These are phyloP conservation scores for Aspergillus transmontanensis DNA, from an alignment of 2,329 filamentous ascomycete genomes.

Conservation along the genomic window DNA sequence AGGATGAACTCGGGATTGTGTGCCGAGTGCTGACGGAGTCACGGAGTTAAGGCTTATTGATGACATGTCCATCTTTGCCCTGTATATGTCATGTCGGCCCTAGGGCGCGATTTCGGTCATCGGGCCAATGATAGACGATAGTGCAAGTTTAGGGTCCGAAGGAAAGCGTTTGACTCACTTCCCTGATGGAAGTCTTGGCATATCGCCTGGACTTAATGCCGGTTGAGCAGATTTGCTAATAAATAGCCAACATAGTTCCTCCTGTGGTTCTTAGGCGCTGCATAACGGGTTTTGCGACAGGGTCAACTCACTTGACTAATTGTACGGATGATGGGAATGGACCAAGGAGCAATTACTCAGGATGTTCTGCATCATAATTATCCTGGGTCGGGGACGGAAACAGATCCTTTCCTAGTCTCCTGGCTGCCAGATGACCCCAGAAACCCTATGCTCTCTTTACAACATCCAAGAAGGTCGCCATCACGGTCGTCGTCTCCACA, in stretches of 20 bases:
- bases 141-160: neutral
- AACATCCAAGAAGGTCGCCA: neutral
- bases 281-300: neutral
- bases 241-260: neutral
- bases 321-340: neutral
- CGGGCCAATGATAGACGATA: neutral
- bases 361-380: conserved; percentile 3
- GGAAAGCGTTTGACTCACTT: neutral
- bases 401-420: conserved; percentile 2
- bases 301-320: neutral
- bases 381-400: conserved; percentile 6
- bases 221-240: neutral
- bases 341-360: conserved; percentile 5
- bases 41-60: neutral
- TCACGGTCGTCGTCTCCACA: conserved; percentile 58
- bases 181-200: neutral
- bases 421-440: conserved; percentile 7
- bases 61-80: neutral
- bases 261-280: neutral
- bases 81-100: neutral
- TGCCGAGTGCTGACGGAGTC: neutral
- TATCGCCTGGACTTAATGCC: neutral
- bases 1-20: neutral
- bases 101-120: neutral
- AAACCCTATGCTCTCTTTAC: conserved; percentile 2